phyloP scores from a whole-genome alignment of 768 basidiomycete species.

The Gloeophyllum trabeum region DNA sequence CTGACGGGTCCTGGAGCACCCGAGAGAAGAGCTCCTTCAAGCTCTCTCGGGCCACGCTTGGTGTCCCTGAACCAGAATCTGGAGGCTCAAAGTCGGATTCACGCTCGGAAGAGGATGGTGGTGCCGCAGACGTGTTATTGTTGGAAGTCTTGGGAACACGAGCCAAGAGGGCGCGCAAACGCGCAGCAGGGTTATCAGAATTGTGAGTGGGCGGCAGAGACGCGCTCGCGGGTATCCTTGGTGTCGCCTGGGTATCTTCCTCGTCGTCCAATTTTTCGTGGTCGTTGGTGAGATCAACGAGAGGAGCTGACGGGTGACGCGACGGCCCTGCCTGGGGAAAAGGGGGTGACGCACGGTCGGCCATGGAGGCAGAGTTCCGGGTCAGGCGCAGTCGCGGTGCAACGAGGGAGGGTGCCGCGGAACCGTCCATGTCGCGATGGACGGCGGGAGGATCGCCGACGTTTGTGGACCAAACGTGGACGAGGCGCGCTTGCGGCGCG shows the following conservation, averaged over 20 bases:
- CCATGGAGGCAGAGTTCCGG: not conserved
- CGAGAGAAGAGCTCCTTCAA: conserved; percentile 58
- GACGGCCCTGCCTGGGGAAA: not conserved
- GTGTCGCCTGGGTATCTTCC: conserved; percentile 27
- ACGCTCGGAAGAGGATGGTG: conserved; percentile 29
- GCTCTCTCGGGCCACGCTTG: conserved; percentile 44
- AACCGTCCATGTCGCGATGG: not conserved
- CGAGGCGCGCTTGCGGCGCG: too few species aligned
- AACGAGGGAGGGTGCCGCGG: not conserved
- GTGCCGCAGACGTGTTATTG: conserved; percentile 15
- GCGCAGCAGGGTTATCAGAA: conserved; percentile 40
- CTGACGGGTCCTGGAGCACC: conserved; percentile 50
- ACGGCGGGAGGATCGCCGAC: too few species aligned
- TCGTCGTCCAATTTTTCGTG: conserved; percentile 16
- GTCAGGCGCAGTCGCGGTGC: not conserved
- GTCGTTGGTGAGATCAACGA: not conserved
- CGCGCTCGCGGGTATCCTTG: conserved; percentile 15
- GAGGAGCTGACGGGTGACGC: not conserved
- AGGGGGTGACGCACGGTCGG: not conserved
- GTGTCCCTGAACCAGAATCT: conserved; percentile 17
- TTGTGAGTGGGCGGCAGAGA: conserved; percentile 6
- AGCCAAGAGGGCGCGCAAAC: conserved; percentile 50
- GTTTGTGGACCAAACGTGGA: too few species aligned
- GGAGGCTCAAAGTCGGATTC: conserved; percentile 52
- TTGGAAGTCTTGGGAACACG: conserved; percentile 27